Evolutionary conservation across 106 monocot species (phyloP), one percentile per base, ranked within the genome.

Genomic region (Narthecium ossifragum): DNA sequence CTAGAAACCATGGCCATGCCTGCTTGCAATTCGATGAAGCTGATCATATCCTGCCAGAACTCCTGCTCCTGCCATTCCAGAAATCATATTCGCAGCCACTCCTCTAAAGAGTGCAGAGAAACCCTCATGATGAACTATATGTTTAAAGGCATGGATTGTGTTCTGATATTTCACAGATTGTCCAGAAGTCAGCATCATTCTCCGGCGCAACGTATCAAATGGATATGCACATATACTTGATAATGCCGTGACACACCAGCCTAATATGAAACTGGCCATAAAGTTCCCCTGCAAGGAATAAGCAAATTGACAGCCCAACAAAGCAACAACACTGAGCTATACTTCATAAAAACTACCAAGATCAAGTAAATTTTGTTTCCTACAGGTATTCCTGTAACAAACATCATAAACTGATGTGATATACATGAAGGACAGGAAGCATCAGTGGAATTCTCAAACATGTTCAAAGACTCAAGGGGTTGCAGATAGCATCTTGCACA

Each of bases 101-200:
- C 94, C 94, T 68, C 80, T 79, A 39, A 78, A 96, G 13, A 96
- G 65, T 23, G 73, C 66, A 26, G 40, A 51, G 63, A 78, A 78
- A 53, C 94, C 90, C 53, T 90, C 90, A 14, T 64, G 67, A 5
- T 31, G 39, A 29, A 90, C 70, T 31, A 90, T 94, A 10, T 69
- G 73, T 46, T 62, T 47, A 1, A 83, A 80, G 23, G 90, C 90
- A 63, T 96, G 80, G 34, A 84, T 31, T 5, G 75, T 32, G 37
- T 37, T 84, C 9, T 24, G 38, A 34, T 96, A 96, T 61, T 96
- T 96, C 17, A 39, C 59, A 31, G 70, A 57, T 14, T 86, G 83
- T 27, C 86, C 86, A 31, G 94, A 96, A 39, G 86, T 83, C 67
- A 96, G 27, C 94, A 96, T 96, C 83, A 96, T 90, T 76, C 94